Evolutionary conservation across 768 basidiomycete genomes (phyloP).

Genomic region (Ephemerocybe angulata): DNA sequence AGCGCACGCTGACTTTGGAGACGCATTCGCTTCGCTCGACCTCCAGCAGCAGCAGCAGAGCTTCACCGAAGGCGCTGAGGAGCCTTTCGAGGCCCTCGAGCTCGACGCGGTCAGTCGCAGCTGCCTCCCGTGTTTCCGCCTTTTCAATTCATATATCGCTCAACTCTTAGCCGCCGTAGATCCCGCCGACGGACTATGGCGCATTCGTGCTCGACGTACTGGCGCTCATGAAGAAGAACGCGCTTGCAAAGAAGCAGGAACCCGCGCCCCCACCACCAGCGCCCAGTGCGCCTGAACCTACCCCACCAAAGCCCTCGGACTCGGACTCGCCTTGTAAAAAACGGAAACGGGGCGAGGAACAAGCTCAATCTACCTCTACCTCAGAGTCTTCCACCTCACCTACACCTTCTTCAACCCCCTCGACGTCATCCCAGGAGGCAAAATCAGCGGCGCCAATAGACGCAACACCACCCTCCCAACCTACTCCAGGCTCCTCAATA

Average conservation of each 20-base stretch:
- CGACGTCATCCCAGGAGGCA: not conserved
- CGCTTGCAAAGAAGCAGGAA: conserved; percentile 10
- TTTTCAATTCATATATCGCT: conserved; percentile 6
- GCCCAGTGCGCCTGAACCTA: not conserved
- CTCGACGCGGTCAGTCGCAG: conserved; percentile 15
- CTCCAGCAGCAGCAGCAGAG: not conserved
- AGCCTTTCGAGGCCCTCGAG: conserved; percentile 10
- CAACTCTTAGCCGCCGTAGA: conserved; percentile 18
- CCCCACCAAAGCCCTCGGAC: not conserved
- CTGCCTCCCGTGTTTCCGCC: not conserved
- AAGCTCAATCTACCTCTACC: not conserved
- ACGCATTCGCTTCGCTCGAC: no score
- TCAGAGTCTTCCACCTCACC: not conserved
- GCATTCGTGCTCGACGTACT: conserved; percentile 56
- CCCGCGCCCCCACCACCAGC: not conserved
- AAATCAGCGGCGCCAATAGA: no score
- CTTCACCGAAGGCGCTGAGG: conserved; percentile 7
- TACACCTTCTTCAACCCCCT: not conserved
- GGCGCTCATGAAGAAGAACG: conserved; percentile 43
- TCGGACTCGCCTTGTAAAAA: not conserved
- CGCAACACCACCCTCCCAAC: conserved; percentile 7
- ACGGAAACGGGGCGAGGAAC: not conserved
- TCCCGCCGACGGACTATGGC: conserved; percentile 55
- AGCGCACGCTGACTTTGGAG: no score
- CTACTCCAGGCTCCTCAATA: conserved; percentile 32